Conservation (phyloP, 441 rosid species). For the Breynia disticha region DNA sequence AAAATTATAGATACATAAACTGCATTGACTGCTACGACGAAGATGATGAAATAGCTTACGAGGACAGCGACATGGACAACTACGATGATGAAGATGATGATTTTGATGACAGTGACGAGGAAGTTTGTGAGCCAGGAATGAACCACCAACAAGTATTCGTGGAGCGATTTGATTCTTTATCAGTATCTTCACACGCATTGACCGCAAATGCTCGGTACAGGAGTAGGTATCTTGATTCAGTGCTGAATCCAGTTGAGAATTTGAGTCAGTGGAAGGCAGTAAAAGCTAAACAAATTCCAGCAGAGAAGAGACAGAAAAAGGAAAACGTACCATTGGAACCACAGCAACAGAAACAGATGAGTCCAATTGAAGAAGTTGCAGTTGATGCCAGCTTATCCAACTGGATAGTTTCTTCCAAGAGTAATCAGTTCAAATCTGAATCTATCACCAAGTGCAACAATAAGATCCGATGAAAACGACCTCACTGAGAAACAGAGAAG, state of each 20-base stretch:
- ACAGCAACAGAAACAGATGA: slow-evolving; percentile 23
- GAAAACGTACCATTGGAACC: slow-evolving; percentile 36
- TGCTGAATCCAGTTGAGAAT: slow-evolving; percentile 70
- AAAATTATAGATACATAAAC: slow-evolving; percentile 60
- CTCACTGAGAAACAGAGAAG: slow-evolving; percentile 20
- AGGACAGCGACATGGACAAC: slow-evolving; percentile 49
- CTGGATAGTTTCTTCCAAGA: slow-evolving; percentile 57
- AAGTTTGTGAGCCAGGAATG: slow-evolving; percentile 18
- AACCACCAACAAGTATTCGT: slow-evolving; percentile 13
- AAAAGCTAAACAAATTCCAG: slow-evolving; percentile 39
- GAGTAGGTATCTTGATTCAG: slow-evolving; percentile 41
- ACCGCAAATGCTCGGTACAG: slow-evolving; percentile 33
- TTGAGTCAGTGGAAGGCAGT: slow-evolving; percentile 69
- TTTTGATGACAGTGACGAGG: slow-evolving; percentile 16
- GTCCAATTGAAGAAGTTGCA: slow-evolving; percentile 22
- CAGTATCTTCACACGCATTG: slow-evolving; percentile 15
- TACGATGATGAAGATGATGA: slow-evolving; percentile 27
- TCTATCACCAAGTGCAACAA: slow-evolving; percentile 8
- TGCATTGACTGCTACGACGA: slow-evolving; percentile 20
- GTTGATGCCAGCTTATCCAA: slow-evolving; percentile 86
- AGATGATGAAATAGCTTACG: slow-evolving; percentile 24
- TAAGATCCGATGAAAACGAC: slow-evolving; percentile 19
- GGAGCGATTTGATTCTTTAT: slow-evolving; percentile 18
- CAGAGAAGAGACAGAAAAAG: slow-evolving; percentile 33
- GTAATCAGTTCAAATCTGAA: slow-evolving; percentile 10